Evolutionary conservation across 148 eudicot species (phyloP).

Genomic region (Tetragonia tetragonoides): DNA sequence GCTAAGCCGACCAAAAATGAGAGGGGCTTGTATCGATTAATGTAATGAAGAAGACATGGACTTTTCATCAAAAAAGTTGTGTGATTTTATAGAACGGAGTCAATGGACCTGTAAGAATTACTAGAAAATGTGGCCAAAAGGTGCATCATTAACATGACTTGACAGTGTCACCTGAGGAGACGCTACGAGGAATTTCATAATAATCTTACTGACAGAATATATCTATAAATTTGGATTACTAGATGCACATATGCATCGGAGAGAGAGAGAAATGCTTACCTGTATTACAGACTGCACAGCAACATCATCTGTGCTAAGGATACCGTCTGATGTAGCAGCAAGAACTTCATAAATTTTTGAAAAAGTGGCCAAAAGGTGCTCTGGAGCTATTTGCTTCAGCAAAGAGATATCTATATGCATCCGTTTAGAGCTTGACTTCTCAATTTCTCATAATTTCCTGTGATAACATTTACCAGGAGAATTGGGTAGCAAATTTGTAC

Average conservation of each 20-base stretch:
- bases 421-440: conserved; percentile 63
- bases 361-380: conserved; percentile 88
- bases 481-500: not conserved
- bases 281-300: conserved; percentile 83
- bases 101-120: no score
- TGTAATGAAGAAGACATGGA: no score
- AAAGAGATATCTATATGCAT: conserved; percentile 81
- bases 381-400: conserved; percentile 98
- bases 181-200: not conserved
- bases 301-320: conserved; percentile 62
- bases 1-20: no score
- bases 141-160: no score
- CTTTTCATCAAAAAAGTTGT: no score
- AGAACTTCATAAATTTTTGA: conserved; percentile 96
- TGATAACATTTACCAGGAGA: conserved; percentile 20
- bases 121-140: no score
- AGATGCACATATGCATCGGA: not conserved
- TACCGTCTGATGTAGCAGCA: conserved; percentile 90
- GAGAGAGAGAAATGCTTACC: conserved; percentile 35
- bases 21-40: no score
- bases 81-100: no score
- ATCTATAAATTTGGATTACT: no score
- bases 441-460: conserved; percentile 63
- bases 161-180: no score
- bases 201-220: not conserved